These are phyloP conservation scores for Phytophthora kernoviae DNA, from an alignment of 352 stramenopile genomes.

Conservation along the genomic window DNA sequence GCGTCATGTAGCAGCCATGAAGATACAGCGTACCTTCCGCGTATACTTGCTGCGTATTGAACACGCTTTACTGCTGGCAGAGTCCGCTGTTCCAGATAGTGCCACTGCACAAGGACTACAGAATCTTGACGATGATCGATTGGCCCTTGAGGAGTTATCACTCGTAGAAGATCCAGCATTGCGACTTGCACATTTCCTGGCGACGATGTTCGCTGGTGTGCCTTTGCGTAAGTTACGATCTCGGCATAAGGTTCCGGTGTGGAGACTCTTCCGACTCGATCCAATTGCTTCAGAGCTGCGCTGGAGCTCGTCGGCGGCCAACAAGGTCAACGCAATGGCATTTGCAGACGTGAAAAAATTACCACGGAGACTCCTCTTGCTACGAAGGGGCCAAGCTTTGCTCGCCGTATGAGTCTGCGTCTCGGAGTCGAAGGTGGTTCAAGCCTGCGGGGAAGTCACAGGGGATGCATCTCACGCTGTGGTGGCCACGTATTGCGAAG, in stretches of 20 bases:
- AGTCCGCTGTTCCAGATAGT: slow-evolving; percentile 55
- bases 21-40: slow-evolving; percentile 65
- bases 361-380: slow-evolving; percentile 51
- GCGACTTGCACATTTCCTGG: slow-evolving; percentile 62
- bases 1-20: slow-evolving; percentile 50
- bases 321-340: slow-evolving; percentile 43
- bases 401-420: slow-evolving; percentile 15
- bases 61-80: slow-evolving; percentile 56
- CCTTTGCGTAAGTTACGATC: slow-evolving; percentile 63
- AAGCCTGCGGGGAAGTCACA: slow-evolving; percentile 3
- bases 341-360: slow-evolving; percentile 49
- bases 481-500: slow-evolving; percentile 44
- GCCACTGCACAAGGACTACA: slow-evolving; percentile 47
- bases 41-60: slow-evolving; percentile 47
- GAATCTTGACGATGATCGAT: slow-evolving; percentile 56
- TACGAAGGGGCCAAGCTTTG: slow-evolving; percentile 14
- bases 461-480: slow-evolving; percentile 30
- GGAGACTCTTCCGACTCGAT: slow-evolving; percentile 65
- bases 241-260: slow-evolving; percentile 52
- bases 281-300: slow-evolving; percentile 62
- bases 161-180: slow-evolving; percentile 46
- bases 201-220: slow-evolving; percentile 66
- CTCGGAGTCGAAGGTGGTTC: slow-evolving; percentile 3
- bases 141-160: slow-evolving; percentile 66
- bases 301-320: slow-evolving; percentile 48